These are phyloP conservation scores for Pythium vanterpoolii DNA, from an alignment of 352 stramenopile species.

Conservation along the genomic window DNA sequence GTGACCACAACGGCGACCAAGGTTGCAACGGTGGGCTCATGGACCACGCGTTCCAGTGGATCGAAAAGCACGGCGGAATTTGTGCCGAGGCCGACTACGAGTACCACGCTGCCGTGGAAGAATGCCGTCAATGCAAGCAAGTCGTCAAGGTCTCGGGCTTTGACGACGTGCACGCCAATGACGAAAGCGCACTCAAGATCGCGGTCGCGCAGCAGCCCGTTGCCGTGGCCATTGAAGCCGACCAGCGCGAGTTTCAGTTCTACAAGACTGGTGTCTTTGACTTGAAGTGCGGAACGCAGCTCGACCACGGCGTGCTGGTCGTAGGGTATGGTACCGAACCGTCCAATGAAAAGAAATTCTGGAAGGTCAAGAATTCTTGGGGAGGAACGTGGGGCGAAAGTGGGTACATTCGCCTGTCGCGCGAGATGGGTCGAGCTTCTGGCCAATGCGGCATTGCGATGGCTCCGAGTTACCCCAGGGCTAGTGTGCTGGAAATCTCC, in stretches of 20 bases:
- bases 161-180: conserved; percentile 80
- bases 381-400: conserved; percentile 88
- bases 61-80: conserved; percentile 89
- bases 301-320: conserved; percentile 96
- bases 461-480: conserved; percentile 61
- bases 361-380: conserved; percentile 98
- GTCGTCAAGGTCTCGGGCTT: conserved; percentile 88
- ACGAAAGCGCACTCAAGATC: conserved; percentile 85
- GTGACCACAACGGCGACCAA: conserved; percentile 92
- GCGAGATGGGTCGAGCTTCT: conserved; percentile 42
- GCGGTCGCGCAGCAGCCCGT: conserved; percentile 93
- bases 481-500: neutral
- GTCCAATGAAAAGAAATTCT: conserved; percentile 66
- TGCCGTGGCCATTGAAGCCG: conserved; percentile 92
- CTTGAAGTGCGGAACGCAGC: conserved; percentile 80
- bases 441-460: conserved; percentile 80
- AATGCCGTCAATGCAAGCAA: conserved; percentile 77
- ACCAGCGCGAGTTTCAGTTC: conserved; percentile 95
- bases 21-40: conserved; percentile 98
- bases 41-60: conserved; percentile 97
- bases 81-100: conserved; percentile 94
- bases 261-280: conserved; percentile 93
- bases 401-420: conserved; percentile 93
- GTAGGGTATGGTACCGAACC: conserved; percentile 94
- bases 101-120: conserved; percentile 80